Evolutionary conservation across 2,329 filamentous ascomycete genomes (phyloP), one percentile per base, ranked within the genome.

Genomic region (Stachybotrys elegans): DNA sequence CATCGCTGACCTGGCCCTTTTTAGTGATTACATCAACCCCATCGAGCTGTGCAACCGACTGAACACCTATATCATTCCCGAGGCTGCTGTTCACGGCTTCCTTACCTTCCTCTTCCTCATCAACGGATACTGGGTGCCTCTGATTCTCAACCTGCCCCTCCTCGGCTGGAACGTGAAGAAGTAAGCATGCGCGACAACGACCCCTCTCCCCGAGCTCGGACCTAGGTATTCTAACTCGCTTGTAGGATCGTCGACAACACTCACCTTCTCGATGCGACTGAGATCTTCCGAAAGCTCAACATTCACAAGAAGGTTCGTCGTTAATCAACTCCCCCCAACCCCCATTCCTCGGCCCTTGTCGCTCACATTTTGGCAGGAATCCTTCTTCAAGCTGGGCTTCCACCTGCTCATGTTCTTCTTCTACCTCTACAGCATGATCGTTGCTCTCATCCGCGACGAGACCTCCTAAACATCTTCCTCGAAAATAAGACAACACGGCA

Each of bases 341-440:
- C n/a, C n/a, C n/a, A n/a, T n/a, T n/a, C n/a, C n/a, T n/a, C n/a
- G n/a, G n/a, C n/a, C n/a, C n/a, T 19, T 43, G 54, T 63, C 5
- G 36, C 38, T 40, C 54, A 66, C 48, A 22, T 2, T 14, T 48
- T 51, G 43, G 60, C 45, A 95, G 91, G 93, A 98, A 81, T 97
- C 93, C 1, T 98, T 98, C 69, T 84, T 93, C 75, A 98, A 98
- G 76, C 88, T 98, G 35, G 93, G 92, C 45, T 98, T 98, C 79
- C 93, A 98, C 70, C 77, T 98, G 48, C 69, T 98, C 72, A 96
- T 98, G 90, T 98, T 98, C 81, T 98, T 98, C 83, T 98, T 97
- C 81, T 98, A 98, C 74, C 86, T 98, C 45, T 95, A 95, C 81
- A 94, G 88, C 84, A 94, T 93, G 88, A 93, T 93, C 57, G 92